These are phyloP conservation scores for Paramecium octaurelia DNA, from an alignment of 73 alveolate species.

Conservation along the genomic window DNA sequence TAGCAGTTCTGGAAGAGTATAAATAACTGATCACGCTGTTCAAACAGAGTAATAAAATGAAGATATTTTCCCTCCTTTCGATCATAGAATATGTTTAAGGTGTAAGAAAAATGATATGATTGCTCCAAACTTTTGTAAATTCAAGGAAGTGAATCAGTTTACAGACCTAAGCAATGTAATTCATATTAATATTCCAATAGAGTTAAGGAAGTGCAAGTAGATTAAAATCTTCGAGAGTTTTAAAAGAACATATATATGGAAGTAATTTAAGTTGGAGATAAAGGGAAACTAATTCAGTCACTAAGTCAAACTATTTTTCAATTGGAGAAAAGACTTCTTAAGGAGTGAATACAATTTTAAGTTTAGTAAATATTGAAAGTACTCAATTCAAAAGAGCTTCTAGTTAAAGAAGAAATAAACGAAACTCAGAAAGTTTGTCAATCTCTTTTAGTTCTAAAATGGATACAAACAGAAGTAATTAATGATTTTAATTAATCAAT, in stretches of 20 bases:
- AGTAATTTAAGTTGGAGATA: slow-evolving; percentile 52
- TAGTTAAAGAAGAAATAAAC: neutral
- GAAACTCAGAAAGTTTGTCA: slow-evolving; percentile 33
- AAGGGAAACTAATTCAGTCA: neutral
- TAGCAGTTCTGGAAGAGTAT: neutral
- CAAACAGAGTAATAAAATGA: slow-evolving; percentile 7
- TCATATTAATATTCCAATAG: neutral
- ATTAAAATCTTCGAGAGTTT: neutral
- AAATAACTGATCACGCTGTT: neutral
- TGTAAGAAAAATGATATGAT: slow-evolving; percentile 50
- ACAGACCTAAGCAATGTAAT: neutral
- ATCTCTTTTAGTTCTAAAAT: slow-evolving; percentile 17
- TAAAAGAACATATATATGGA: slow-evolving; percentile 48
- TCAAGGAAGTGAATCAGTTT: slow-evolving; percentile 31
- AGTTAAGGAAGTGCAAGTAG: slow-evolving; percentile 1
- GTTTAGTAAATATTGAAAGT: neutral
- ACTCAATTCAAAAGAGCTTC: neutral
- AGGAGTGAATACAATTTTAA: neutral
- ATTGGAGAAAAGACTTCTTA: neutral
- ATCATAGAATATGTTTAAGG: slow-evolving; percentile 48
- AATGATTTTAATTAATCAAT: neutral
- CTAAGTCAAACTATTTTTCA: neutral
- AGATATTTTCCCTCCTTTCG: slow-evolving; percentile 46
- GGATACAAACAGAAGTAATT: slow-evolving; percentile 20
- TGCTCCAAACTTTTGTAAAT: slow-evolving; percentile 43